Conservation (phyloP, 345 rosid genomes). For the Ceriops decandra region DNA sequence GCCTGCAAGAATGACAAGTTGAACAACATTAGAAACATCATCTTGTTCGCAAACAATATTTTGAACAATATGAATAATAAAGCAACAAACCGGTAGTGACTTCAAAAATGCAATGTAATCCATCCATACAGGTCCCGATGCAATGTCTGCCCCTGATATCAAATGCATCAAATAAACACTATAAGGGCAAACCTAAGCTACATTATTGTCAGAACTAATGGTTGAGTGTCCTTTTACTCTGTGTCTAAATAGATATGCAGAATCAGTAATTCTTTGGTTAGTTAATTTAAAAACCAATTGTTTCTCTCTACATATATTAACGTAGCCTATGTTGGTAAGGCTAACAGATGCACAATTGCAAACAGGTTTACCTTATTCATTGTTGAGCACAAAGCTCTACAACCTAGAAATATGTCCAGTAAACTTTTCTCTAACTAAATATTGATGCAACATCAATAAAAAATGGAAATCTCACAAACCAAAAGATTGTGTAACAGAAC, state of each 20-base stretch:
- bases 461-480: no score
- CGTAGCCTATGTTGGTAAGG: neutral
- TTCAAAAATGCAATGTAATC: conserved; percentile 82
- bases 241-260: neutral
- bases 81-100: conserved; percentile 69
- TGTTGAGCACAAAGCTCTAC: neutral
- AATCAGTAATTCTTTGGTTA: neutral
- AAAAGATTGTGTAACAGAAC: no score
- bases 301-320: neutral
- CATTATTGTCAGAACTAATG: neutral
- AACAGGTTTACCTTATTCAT: neutral
- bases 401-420: no score
- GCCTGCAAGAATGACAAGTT: conserved; percentile 43
- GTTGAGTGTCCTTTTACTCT: no score
- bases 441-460: no score
- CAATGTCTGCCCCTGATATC: conserved; percentile 74
- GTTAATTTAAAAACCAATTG: neutral
- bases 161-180: conserved; percentile 28
- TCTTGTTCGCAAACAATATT: neutral
- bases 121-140: conserved; percentile 91
- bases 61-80: conserved; percentile 13
- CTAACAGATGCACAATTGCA: neutral
- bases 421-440: no score
- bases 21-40: neutral
- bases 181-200: conserved; percentile 8